Evolutionary conservation across 768 basidiomycete species (phyloP).

Genomic region (Serendipita vermifera): DNA sequence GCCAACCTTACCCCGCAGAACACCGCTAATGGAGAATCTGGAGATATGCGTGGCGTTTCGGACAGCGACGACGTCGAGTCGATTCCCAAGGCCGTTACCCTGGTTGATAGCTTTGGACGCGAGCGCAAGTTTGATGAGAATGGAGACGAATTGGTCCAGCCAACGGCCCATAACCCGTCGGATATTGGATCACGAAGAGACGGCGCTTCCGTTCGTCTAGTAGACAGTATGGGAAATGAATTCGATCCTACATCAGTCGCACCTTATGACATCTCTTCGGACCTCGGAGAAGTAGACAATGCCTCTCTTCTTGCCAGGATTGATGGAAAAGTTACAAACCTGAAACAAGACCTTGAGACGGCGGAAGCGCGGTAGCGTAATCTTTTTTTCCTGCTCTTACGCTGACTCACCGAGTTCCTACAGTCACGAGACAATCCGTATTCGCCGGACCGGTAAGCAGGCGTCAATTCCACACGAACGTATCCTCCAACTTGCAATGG

Average conservation of each 20-base stretch:
- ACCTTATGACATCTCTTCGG: too few species aligned
- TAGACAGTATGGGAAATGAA: slow-evolving; percentile 9
- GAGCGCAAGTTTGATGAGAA: neutral
- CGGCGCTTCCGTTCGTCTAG: neutral
- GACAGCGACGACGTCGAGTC: too few species aligned
- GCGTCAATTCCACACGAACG: neutral
- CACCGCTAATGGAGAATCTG: neutral
- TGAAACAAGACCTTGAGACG: too few species aligned
- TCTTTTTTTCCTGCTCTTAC: too few species aligned
- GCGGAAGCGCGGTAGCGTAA: too few species aligned
- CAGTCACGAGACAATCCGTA: neutral
- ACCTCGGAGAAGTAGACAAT: too few species aligned
- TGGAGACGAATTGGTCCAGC: neutral
- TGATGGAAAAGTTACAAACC: too few species aligned
- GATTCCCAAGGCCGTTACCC: neutral
- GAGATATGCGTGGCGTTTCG: too few species aligned
- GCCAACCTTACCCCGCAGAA: neutral
- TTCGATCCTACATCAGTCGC: too few species aligned
- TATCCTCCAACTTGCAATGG: neutral
- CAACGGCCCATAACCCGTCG: too few species aligned
- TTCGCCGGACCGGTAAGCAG: neutral
- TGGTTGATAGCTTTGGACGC: slow-evolving; percentile 5
- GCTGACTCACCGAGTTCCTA: too few species aligned
- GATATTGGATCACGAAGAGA: neutral
- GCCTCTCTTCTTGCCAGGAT: too few species aligned